phyloP scores from a whole-genome alignment of 352 stramenopile genomes.

The Phytopythium boreale region DNA sequence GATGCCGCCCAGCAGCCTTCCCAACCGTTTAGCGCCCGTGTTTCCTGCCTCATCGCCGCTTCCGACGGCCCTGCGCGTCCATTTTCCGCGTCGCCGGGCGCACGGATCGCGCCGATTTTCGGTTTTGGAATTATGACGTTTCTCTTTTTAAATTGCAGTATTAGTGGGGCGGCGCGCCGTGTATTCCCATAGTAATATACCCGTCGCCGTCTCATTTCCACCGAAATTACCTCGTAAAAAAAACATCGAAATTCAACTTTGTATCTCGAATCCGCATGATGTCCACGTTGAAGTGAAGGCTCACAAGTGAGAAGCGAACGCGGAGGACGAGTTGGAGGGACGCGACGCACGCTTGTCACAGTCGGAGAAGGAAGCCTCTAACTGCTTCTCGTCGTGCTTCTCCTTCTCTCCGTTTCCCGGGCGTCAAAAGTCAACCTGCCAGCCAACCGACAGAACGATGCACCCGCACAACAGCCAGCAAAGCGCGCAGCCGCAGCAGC shows the following conservation, averaged over 20 bases:
- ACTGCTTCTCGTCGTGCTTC: background rate
- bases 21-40: background rate
- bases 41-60: background rate
- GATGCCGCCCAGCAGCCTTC: background rate
- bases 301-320: no score
- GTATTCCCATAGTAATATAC: background rate
- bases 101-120: background rate
- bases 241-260: background rate
- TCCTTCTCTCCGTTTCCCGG: no score
- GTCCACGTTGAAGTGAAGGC: no score
- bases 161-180: background rate
- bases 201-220: background rate
- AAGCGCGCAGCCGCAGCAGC: constrained; percentile 12
- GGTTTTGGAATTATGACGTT: constrained; percentile 1
- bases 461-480: no score
- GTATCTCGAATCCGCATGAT: no score
- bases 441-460: background rate
- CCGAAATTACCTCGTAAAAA: background rate
- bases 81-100: background rate
- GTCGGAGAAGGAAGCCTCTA: background rate
- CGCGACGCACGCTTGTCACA: background rate
- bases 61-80: background rate
- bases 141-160: background rate
- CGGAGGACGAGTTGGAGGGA: background rate
- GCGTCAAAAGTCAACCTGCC: background rate